These are phyloP conservation scores for Niebla homalea DNA, from an alignment of 495 filamentous ascomycete species.

Conservation along the genomic window DNA sequence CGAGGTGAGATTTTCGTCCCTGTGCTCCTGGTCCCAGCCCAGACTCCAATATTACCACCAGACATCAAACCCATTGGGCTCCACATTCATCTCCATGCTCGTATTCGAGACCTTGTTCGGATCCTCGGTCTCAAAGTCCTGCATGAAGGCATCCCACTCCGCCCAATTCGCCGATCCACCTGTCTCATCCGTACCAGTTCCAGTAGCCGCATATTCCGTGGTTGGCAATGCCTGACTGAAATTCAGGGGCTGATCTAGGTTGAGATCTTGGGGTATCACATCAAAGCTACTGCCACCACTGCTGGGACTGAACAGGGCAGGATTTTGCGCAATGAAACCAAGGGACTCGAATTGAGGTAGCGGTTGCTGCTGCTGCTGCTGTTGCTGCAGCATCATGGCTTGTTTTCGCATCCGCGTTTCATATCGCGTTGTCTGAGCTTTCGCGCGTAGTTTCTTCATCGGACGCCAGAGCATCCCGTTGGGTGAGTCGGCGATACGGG, in stretches of 20 bases:
- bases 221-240: neutral
- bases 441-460: constrained; percentile 51
- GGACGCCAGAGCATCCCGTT: constrained; percentile 62
- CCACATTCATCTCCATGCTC: neutral
- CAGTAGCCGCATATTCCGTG: neutral
- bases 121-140: constrained; percentile 31
- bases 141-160: constrained; percentile 38
- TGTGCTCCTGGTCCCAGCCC: neutral
- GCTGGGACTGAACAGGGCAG: neutral
- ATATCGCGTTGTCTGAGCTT: constrained; percentile 19
- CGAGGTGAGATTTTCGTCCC: too few species aligned
- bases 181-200: neutral
- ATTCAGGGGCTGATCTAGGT: neutral
- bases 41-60: constrained; percentile 7
- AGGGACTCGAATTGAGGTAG: constrained; percentile 8
- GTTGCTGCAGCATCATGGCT: neutral
- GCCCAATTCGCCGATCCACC: constrained; percentile 22
- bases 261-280: neutral
- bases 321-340: neutral
- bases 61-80: constrained; percentile 1
- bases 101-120: neutral
- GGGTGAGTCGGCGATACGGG: constrained; percentile 37
- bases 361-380: constrained; percentile 10
- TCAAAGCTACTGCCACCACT: neutral
- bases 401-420: constrained; percentile 3